Base-by-base conservation (phyloP, 169 alveolate species). In the Plasmodium malariae region DNA sequence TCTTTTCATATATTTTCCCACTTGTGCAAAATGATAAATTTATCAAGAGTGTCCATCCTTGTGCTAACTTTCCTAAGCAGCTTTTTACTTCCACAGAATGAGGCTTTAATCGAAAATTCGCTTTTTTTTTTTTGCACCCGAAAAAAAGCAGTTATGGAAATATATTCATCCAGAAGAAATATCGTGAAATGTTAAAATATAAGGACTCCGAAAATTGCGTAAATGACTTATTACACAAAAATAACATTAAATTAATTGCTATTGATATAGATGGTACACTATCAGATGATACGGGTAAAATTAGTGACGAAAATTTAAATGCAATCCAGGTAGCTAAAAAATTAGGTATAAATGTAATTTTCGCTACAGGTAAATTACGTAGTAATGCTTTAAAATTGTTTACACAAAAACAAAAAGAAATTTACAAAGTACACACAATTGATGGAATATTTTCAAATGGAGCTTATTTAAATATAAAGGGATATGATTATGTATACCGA, bases 61-160 rank as follows among this genome's bases (percentile, higher is more conserved):
- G 28, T 49, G 37, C n/a, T 78, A 2, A 24, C 55, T 55, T 40
- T 62, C 1, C 36, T 57, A 21, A 28, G 78, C 49, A 40, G 36
- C 4, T 24, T 78, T 21, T 49, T 78, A 2, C 26, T 78, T 21
- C 24, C 37, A 0, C 28, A 40, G 51, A 17, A 62, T 24, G 43
- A 78, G 26, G 89, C 88, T 26, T 32, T 74, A 26, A 30, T 34
- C 28, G 73, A 74, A 59, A 74, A 74, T 78, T 45, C 89, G 80
- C 60, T 78, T 78, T 78, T 78, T 76, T 76, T 76, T 78, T 78
- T 78, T 78, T 78, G 89, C 74, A 78, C 21, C 89, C 89, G 70
- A 45, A 65, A 78, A 78, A 14, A 28, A 63, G 60, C 17, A 7
- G 55, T n/a, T 6, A 28, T 14, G 67, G 68, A 51, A 34, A 55